These are phyloP conservation scores for Cystofilobasidium capitatum DNA, from an alignment of 768 basidiomycete genomes.

Conservation along the genomic window DNA sequence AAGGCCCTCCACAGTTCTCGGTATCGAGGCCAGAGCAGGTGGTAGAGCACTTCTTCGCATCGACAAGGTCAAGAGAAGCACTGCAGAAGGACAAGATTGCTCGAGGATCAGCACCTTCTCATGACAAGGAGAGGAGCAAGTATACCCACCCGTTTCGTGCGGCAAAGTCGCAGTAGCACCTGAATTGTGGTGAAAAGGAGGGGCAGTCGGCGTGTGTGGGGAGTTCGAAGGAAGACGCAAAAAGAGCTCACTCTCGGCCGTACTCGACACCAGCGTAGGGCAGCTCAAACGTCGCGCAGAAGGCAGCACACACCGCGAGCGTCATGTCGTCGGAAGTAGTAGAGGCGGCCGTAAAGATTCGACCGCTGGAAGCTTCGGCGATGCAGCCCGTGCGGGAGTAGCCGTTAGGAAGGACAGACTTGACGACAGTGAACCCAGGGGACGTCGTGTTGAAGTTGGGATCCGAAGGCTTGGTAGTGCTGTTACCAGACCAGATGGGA, in stretches of 20 bases:
- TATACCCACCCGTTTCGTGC: too few species aligned
- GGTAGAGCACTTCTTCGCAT: constrained; percentile 31
- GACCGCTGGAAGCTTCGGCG: constrained; percentile 35
- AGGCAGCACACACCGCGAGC: constrained; percentile 29
- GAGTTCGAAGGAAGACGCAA: background rate
- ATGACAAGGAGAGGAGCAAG: background rate
- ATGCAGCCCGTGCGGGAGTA: constrained; percentile 38
- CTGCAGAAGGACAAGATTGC: constrained; percentile 28
- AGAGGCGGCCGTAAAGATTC: constrained; percentile 33
- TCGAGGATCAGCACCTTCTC: background rate
- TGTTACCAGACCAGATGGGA: constrained; percentile 35
- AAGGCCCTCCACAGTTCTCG: constrained; percentile 38
- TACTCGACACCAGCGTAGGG: constrained; percentile 38
- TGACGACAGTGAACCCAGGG: constrained; percentile 28
- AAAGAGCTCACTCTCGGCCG: constrained; percentile 25
- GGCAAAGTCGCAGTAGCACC: constrained; percentile 35
- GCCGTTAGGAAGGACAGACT: constrained; percentile 36
- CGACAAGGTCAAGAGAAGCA: constrained; percentile 35
- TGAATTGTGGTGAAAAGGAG: background rate
- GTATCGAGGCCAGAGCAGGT: constrained; percentile 29
- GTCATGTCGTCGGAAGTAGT: constrained; percentile 35
- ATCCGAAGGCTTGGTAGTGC: constrained; percentile 28
- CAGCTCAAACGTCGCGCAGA: constrained; percentile 26
- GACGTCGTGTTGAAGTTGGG: constrained; percentile 31
- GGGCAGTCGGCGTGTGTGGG: too few species aligned